phyloP scores from a whole-genome alignment of 208 protist species.

The Wallacemonas sp. region DNA sequence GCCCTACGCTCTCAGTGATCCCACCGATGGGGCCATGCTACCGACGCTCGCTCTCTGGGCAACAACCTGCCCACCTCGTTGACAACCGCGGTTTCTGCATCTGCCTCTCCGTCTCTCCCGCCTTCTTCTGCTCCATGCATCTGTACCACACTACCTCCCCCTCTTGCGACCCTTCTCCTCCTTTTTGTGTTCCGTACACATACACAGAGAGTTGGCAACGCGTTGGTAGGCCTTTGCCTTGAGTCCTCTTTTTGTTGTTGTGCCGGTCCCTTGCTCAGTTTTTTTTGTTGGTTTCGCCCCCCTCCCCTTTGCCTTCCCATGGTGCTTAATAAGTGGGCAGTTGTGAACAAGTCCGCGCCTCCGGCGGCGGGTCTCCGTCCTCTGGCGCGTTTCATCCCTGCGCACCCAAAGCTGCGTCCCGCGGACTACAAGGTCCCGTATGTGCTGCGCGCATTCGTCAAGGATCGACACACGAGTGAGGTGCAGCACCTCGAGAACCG shows the following conservation, averaged over 20 bases:
- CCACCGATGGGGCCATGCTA: no score
- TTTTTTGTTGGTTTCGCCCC: neutral
- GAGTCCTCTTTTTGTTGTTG: neutral
- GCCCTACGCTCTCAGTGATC: no score
- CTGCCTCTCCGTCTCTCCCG: neutral
- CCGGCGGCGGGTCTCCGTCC: constrained; percentile 67
- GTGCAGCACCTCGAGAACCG: constrained; percentile 90
- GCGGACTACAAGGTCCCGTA: constrained; percentile 86
- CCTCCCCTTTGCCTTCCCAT: constrained; percentile 20
- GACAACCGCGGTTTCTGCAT: no score
- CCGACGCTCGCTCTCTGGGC: no score
- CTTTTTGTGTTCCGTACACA: no score
- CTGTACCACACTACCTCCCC: no score
- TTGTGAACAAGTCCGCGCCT: constrained; percentile 72
- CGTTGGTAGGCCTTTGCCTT: neutral
- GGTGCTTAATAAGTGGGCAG: constrained; percentile 91
- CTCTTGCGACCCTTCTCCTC: no score
- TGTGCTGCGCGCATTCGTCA: constrained; percentile 82
- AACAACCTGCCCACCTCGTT: no score
- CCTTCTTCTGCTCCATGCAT: no score
- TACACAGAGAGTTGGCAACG: neutral
- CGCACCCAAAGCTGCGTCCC: constrained; percentile 63
- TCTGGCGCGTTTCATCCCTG: constrained; percentile 43
- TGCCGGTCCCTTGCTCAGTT: neutral
- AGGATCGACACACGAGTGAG: constrained; percentile 81